Conservation (phyloP, 345 rosid species). For the Lepidium aucheri region DNA sequence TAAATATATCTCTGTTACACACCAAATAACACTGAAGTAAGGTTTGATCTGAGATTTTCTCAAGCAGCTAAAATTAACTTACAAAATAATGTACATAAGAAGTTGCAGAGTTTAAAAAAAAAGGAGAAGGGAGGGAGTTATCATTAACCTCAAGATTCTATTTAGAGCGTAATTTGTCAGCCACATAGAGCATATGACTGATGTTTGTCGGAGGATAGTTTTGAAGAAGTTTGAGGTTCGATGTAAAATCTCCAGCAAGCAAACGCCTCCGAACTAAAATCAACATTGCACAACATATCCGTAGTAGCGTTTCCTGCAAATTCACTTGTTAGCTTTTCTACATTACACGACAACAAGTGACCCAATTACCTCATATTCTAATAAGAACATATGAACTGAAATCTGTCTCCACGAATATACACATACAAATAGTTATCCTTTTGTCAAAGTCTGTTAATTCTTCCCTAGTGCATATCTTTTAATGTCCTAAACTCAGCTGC, state of each 20-base stretch:
- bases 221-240: slow-evolving; percentile 77
- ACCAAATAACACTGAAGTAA: neutral
- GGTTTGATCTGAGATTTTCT: slow-evolving; percentile 8
- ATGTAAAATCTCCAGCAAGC: slow-evolving; percentile 59
- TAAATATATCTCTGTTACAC: slow-evolving; percentile 9
- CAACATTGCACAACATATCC: slow-evolving; percentile 31
- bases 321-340: neutral
- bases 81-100: slow-evolving; percentile 22
- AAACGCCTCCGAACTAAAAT: slow-evolving; percentile 46
- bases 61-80: slow-evolving; percentile 2
- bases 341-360: neutral
- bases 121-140: neutral
- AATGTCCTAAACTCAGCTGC: neutral
- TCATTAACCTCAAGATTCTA: slow-evolving; percentile 4
- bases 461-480: neutral
- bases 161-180: slow-evolving; percentile 25
- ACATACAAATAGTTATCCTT: neutral
- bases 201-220: slow-evolving; percentile 75
- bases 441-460: neutral
- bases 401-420: neutral
- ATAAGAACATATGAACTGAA: neutral
- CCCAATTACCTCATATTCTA: neutral
- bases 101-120: slow-evolving; percentile 3
- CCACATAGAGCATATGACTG: slow-evolving; percentile 39
- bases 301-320: slow-evolving; percentile 22